Percentiles rank a stretch among this genome's conserved stretches.
phyloP scores from a whole-genome alignment of 2,329 filamentous ascomycete species.

The Trichoderma harzianum region DNA sequence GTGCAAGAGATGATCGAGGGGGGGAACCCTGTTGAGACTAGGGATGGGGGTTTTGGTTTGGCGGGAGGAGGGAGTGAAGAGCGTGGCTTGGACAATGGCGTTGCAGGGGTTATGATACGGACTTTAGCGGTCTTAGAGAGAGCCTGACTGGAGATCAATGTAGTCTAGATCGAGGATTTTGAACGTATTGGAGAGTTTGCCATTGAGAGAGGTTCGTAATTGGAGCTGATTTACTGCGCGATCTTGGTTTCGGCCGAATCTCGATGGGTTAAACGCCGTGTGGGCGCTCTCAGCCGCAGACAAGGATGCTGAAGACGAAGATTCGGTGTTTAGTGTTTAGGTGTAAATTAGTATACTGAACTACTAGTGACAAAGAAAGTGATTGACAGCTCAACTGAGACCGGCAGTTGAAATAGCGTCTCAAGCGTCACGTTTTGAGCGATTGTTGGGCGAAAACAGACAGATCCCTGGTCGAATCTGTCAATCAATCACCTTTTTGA shows the following conservation, averaged over 20 bases:
- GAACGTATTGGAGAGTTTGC: not conserved
- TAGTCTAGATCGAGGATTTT: not conserved
- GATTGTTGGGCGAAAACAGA: not conserved
- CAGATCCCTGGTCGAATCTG: not conserved
- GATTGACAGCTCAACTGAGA: not conserved
- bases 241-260: not conserved
- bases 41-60: not conserved
- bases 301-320: not conserved
- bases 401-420: not conserved
- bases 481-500: not conserved
- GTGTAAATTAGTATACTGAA: not conserved
- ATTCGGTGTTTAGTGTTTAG: not conserved
- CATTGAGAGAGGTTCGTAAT: not conserved
- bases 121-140: not conserved
- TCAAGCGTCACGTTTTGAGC: not conserved
- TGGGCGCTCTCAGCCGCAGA: not conserved
- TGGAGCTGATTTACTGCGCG: not conserved
- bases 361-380: not conserved
- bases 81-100: not conserved
- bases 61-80: not conserved
- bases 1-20: not conserved
- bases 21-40: not conserved
- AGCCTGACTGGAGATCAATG: not conserved
- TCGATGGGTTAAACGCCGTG: not conserved
- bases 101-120: not conserved